Evolutionary conservation across 331 rosid genomes (phyloP), one percentile per base, ranked within the genome.

Genomic region (Malus hybrid): DNA sequence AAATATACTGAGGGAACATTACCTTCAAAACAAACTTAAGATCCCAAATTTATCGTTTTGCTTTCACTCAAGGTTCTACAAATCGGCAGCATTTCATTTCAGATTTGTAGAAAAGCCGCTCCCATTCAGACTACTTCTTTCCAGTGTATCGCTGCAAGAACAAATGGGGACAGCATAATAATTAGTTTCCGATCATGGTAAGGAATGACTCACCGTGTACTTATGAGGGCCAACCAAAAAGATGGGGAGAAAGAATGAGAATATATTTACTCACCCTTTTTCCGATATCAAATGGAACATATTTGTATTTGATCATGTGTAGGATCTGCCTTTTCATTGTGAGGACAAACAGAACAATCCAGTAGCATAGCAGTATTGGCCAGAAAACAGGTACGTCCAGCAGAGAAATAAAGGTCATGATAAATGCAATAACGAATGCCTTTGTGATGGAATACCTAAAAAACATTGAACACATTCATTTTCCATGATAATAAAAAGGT

Each of bases 251-350:
- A 69, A 14, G 36, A 6, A 15, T 36, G 28, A 69, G 12, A 69
- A 24, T 27, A 69, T 46, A 57, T 44, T 69, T 16, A 73, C 81
- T 78, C 33, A 85, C 96, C 90, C 81, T 84, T 83, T 87, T 90
- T 52, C 93, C 91, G 39, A 85, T 10, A 85, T 69, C 82, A 87
- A 90, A 83, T 10, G 96, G 93, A 66, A 90, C 64, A 39, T 88
- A 90, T 74, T 81, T 88, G 82, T 88, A 84, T 80, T 90, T 90
- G 65, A 90, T 86, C 96, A 87, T 85, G 83, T 88, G 96, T 83
- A 82, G 75, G 80, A 88, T 88, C 80, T 90, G 96, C 79, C 96
- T 88, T 86, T 88, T 90, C 93, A 90, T 88, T n/a, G 93, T 88
- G 84, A 88, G 91, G 65, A 85, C 77, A 70, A 90, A 88, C 20